Evolutionary conservation across 2,329 filamentous ascomycete species (phyloP), one percentile per base, ranked within the genome.

Genomic region (Stagonosporopsis chrysanthemi): DNA sequence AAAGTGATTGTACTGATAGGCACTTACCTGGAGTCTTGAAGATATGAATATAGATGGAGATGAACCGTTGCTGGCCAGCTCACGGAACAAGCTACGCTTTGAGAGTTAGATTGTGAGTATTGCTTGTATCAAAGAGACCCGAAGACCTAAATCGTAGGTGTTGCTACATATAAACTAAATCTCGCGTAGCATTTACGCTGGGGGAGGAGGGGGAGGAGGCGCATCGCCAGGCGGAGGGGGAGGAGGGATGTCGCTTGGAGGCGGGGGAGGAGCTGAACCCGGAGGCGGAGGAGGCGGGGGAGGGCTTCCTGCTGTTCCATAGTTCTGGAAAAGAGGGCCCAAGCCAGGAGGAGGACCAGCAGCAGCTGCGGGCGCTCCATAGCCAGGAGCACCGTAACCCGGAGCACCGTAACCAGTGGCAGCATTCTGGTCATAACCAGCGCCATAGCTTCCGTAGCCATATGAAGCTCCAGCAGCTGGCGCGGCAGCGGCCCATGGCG

Each of bases 271-370:
- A 40, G 84, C 84, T 44, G 81, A 78, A 17, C 76, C 77, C 44
- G 86, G 83, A 1, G 87, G 85, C 24, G 87, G 86, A 39, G 85
- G 84, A 9, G 85, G 84, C n/a, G 86, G 84, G 1, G 87, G 85
- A 40, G 85, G 84, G 54, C 82, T 79, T 40, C 76, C 77, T 58
- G 75, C 80, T 62, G 79, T 79, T 36, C 84, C 81, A 61, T 86
- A 90, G 68, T 88, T 87, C 75, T 90, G 86, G 68, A 90, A 88
- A 56, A 91, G 80, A 43, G 86, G 84, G 70, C 84, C 87, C 59
- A 89, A 79, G 38, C 85, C 86, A 58, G 84, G 74, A 48, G 74
- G 73, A 53, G 73, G 83, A 40, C 79, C 59, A 79, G 69, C 55
- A 83, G 67, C 85, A 48, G 73, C 62, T 36, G 70, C 64, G 51